Evolutionary conservation across 176 grass and related monocot species (phyloP), one percentile per base, ranked within the genome.

Genomic region (Phyllostachys edulis): DNA sequence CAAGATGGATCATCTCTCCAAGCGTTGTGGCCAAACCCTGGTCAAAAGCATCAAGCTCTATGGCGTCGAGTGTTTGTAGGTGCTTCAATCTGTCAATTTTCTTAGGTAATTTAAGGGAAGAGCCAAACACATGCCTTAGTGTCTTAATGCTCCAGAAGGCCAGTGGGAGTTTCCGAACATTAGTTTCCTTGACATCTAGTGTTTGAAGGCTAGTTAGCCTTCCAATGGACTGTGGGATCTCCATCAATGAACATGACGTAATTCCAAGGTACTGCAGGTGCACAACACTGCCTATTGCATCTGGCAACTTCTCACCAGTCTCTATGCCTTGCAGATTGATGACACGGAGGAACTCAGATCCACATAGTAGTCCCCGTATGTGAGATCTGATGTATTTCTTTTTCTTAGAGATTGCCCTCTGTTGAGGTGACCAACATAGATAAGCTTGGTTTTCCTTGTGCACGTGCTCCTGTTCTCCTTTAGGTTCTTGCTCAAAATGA

Each of bases 291-390:
- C 65, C 54, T 17, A 79, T 79, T 49, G 12, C 32, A 47, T 4
- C 2, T 27, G 75, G 65, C 10, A 85, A 26, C 8, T 20, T 52
- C 1, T 62, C 5, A 9, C 64, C 75, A 0, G 40, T 63, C 12
- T 85, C 83, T 0, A 78, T 41, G 3, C 83, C 73, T 71, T 79
- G 38, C 9, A 85, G 24, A 13, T 80, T 17, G 14, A 80, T 86
- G 56, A 80, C 67, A 63, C 76, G 55, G 36, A 86, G 76, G 17
- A 86, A 86, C 56, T 73, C 69, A 0, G 84, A 86, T 79, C 36
- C 9, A 15, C 14, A 8, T 1, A 86, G 16, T 15, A 80, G n/a
- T 21, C 16, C 20, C 52, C 20, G 36, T 72, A 79, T 52, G 42
- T 73, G 46, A 5, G 5, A 71, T 27, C 13, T 61, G 18, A 26